These are phyloP conservation scores for Sanghuangporus sanghuang DNA, from an alignment of 1,284 basidiomycete species.

Conservation along the genomic window DNA sequence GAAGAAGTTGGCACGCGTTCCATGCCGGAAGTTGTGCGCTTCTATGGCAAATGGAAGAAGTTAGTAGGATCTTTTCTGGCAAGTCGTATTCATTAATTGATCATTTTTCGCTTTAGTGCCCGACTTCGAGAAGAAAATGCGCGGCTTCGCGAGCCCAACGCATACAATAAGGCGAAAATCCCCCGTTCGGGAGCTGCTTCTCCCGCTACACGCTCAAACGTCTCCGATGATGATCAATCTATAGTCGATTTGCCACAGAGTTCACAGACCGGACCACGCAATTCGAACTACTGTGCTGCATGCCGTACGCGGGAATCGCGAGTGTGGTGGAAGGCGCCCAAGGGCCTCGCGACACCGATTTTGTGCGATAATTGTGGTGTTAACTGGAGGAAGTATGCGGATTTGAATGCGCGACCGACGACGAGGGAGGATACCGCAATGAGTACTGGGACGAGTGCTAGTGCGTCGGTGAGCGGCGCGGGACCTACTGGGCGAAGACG, in stretches of 20 bases:
- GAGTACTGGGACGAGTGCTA: constrained; percentile 1
- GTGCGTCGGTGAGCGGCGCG: constrained; percentile 17
- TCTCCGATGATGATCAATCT: constrained; percentile 51
- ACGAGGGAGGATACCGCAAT: constrained; percentile 55
- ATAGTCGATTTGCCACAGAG: constrained; percentile 48
- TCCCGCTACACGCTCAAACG: constrained; percentile 31
- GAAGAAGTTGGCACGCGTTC: constrained; percentile 69
- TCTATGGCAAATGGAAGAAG: constrained; percentile 86
- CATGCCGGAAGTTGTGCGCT: constrained; percentile 75
- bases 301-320: constrained; percentile 72
- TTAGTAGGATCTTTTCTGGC: constrained; percentile 28
- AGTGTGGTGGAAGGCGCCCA: constrained; percentile 84
- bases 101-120: constrained; percentile 33
- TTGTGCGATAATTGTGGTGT: constrained; percentile 80
- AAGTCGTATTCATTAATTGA: constrained; percentile 16
- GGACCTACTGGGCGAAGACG: constrained; percentile 37
- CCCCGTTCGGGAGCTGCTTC: constrained; percentile 19
- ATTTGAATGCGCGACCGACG: constrained; percentile 63
- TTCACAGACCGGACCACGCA: constrained; percentile 37
- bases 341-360: constrained; percentile 63
- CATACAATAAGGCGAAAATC: constrained; percentile 26
- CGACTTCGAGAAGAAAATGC: constrained; percentile 64
- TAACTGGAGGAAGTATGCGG: constrained; percentile 87
- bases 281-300: constrained; percentile 56
- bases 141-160: constrained; percentile 43